Evolutionary conservation across 805 yeast species (phyloP).

Genomic region (Torulaspora franciscae): DNA sequence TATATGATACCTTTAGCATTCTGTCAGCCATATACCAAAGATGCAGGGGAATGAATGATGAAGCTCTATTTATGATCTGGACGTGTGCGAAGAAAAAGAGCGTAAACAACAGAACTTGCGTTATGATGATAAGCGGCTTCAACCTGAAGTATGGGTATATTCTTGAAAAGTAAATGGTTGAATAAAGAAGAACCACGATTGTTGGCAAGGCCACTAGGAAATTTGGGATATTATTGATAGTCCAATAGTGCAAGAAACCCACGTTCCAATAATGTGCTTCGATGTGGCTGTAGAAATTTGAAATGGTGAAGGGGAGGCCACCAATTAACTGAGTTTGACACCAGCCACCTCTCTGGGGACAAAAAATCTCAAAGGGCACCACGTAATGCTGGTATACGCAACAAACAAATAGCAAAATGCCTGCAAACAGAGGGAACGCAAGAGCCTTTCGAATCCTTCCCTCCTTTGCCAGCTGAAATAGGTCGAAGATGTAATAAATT

Average conservation of each 20-base stretch:
- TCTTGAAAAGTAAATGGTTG: slow-evolving; percentile 39
- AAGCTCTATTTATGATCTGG: slow-evolving; percentile 77
- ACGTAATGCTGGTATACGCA: slow-evolving; percentile 44
- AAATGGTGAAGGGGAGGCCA: slow-evolving; percentile 36
- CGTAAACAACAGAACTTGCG: slow-evolving; percentile 43
- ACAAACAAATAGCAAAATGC: slow-evolving; percentile 46
- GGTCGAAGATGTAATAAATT: slow-evolving; percentile 55
- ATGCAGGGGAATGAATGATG: slow-evolving; percentile 69
- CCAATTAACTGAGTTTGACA: slow-evolving; percentile 44
- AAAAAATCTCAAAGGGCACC: slow-evolving; percentile 52
- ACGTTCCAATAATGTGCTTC: slow-evolving; percentile 80
- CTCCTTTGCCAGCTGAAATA: slow-evolving; percentile 28
- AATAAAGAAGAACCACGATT: slow-evolving; percentile 41
- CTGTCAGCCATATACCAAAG: slow-evolving; percentile 62
- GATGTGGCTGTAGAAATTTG: slow-evolving; percentile 59
- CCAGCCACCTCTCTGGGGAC: slow-evolving; percentile 78
- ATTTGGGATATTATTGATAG: slow-evolving; percentile 73
- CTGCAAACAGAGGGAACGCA: slow-evolving; percentile 46
- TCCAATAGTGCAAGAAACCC: slow-evolving; percentile 83
- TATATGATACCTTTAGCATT: slow-evolving; percentile 21
- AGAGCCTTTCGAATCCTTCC: slow-evolving; percentile 21
- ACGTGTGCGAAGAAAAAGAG: slow-evolving; percentile 67
- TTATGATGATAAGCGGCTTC: slow-evolving; percentile 41
- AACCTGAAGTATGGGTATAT: slow-evolving; percentile 37
- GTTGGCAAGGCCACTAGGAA: slow-evolving; percentile 74